A percentile compares a stretch with the other conserved stretches of the same genome.
phyloP scores from a whole-genome alignment of 1,139 yeast species.

The Meyerozyma sp. region DNA sequence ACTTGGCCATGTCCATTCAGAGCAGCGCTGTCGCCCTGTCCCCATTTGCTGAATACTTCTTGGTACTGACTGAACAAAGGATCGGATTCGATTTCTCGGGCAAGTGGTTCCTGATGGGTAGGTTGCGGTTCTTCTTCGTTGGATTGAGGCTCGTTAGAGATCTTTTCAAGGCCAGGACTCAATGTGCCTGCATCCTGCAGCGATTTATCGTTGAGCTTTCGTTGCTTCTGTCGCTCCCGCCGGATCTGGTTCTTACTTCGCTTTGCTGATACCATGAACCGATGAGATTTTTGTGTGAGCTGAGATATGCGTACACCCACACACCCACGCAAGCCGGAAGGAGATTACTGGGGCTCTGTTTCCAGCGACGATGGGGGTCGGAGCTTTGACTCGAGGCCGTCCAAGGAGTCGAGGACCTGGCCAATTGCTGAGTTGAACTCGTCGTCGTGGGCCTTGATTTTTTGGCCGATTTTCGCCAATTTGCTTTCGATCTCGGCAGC shows the following conservation, averaged over 20 bases:
- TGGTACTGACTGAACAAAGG: conserved; percentile 40
- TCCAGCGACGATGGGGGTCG: not conserved
- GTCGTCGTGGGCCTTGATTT: conserved; percentile 6
- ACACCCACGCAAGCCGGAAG: not conserved
- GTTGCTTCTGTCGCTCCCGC: conserved; percentile 52
- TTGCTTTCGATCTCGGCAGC: conserved; percentile 8
- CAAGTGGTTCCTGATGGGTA: conserved; percentile 3
- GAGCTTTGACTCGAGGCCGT: not conserved
- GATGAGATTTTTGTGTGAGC: not conserved
- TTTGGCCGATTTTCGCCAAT: conserved; percentile 4
- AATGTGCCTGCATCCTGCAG: not conserved
- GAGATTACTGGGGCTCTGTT: not conserved
- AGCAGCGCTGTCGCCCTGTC: conserved; percentile 11
- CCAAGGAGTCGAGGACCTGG: not conserved
- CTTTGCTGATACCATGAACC: conserved; percentile 4
- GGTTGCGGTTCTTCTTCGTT: conserved; percentile 1
- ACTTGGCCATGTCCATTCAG: not conserved
- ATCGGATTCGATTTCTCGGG: conserved; percentile 6
- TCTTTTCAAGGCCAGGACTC: conserved; percentile 3
- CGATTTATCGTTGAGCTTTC: conserved; percentile 24
- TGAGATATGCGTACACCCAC: not conserved
- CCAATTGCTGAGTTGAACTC: conserved; percentile 1
- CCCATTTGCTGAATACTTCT: conserved; percentile 38
- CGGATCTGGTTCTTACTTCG: conserved; percentile 57
- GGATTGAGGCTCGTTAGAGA: conserved; percentile 3